Conservation (phyloP, 768 basidiomycete species). For the Mrakia frigida region DNA sequence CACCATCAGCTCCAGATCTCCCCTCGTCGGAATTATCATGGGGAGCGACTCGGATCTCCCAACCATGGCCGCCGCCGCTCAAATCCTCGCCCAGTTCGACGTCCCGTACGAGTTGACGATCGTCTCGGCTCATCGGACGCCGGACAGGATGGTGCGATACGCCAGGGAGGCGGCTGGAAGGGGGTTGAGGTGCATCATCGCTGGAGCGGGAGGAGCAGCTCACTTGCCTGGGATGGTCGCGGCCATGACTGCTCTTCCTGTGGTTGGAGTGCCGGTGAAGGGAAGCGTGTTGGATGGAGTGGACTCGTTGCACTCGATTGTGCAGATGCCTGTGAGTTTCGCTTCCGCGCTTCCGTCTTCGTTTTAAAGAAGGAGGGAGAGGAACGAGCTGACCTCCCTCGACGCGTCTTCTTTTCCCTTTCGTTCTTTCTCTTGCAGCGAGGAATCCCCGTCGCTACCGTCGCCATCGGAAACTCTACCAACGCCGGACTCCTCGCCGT, state of each 20-base stretch:
- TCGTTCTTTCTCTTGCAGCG: constrained; percentile 53
- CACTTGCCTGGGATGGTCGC: constrained; percentile 99
- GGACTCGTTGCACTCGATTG: constrained; percentile 93
- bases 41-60: constrained; percentile 98
- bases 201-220: constrained; percentile 97
- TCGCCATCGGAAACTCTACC: constrained; percentile 90
- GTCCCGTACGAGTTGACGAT: constrained; percentile 92
- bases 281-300: constrained; percentile 90
- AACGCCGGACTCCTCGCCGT: constrained; percentile 90
- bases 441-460: constrained; percentile 93
- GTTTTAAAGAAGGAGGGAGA: too few species aligned
- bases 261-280: constrained; percentile 95
- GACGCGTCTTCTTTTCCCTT: neutral
- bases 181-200: constrained; percentile 66
- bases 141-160: constrained; percentile 75
- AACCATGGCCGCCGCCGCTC: constrained; percentile 81
- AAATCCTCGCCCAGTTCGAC: constrained; percentile 70
- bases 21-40: constrained; percentile 93
- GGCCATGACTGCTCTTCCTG: constrained; percentile 82
- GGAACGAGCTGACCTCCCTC: neutral
- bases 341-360: too few species aligned
- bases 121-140: constrained; percentile 94
- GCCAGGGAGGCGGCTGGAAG: constrained; percentile 60
- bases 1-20: constrained; percentile 39
- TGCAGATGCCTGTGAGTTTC: constrained; percentile 90